These are phyloP conservation scores for Picochlorum sp. DNA, from an alignment of 139 green algal genomes.

Conservation along the genomic window DNA sequence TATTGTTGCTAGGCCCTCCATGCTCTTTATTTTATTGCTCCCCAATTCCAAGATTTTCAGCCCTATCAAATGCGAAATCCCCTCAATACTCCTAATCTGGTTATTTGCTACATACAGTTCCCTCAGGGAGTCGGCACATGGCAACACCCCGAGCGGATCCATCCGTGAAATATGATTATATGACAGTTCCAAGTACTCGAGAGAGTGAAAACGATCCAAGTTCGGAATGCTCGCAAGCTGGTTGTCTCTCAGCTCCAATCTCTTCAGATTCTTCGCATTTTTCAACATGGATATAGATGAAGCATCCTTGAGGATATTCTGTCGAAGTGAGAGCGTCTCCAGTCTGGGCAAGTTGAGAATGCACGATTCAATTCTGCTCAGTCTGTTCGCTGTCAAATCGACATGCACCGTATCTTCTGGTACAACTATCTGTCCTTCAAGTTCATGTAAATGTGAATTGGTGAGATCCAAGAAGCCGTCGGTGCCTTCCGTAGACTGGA, in stretches of 20 bases:
- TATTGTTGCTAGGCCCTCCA: conserved; percentile 53
- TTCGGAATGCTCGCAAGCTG: conserved; percentile 55
- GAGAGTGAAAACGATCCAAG: conserved; percentile 39
- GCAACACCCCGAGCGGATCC: conserved; percentile 28
- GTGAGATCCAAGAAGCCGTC: conserved; percentile 47
- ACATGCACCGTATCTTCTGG: conserved; percentile 39
- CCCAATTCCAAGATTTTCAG: conserved; percentile 83
- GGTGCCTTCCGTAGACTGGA: too few species aligned
- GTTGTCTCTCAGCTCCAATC: conserved; percentile 80
- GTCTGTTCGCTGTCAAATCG: conserved; percentile 77
- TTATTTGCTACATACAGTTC: conserved; percentile 86
- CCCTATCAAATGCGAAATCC: conserved; percentile 33
- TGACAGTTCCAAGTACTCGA: conserved; percentile 69
- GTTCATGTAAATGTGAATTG: conserved; percentile 54
- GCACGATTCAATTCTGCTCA: conserved; percentile 53
- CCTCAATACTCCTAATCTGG: conserved; percentile 58
- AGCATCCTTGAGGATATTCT: conserved; percentile 67
- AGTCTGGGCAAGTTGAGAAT: conserved; percentile 64
- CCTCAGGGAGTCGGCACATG: conserved; percentile 18
- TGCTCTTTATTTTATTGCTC: conserved; percentile 71
- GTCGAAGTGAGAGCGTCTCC: conserved; percentile 61
- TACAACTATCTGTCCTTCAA: conserved; percentile 43
- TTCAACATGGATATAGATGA: conserved; percentile 18
- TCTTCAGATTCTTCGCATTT: conserved; percentile 36
- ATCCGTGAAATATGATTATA: conserved; percentile 81